Evolutionary conservation across 495 filamentous ascomycete genomes (phyloP).

Genomic region (Sordaria brevicollis): DNA sequence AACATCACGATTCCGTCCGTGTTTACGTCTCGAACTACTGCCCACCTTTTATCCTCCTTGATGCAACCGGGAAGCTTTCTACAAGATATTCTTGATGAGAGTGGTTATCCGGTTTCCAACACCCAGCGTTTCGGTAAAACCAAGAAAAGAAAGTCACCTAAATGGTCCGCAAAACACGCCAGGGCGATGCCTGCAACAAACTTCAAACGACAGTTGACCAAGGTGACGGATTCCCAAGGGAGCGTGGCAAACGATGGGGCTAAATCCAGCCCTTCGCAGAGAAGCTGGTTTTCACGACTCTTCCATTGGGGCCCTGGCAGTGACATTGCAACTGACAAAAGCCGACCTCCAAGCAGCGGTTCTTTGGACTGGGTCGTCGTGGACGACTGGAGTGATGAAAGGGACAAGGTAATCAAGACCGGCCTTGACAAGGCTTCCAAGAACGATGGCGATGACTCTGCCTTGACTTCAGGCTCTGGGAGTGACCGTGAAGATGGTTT

Average conservation of each 20-base stretch:
- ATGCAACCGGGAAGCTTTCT: constrained; percentile 58
- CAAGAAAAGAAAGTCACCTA: constrained; percentile 30
- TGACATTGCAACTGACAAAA: constrained; percentile 38
- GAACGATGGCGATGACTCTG: constrained; percentile 9
- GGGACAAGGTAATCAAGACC: constrained; percentile 23
- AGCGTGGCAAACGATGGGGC: not conserved
- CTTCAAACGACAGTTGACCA: constrained; percentile 2
- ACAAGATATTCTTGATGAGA: constrained; percentile 45
- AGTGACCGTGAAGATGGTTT: constrained; percentile 53
- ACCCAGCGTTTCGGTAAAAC: constrained; percentile 35
- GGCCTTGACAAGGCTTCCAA: constrained; percentile 23
- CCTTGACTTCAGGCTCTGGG: constrained; percentile 6
- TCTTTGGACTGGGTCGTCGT: constrained; percentile 66
- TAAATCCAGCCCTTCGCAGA: constrained; percentile 1
- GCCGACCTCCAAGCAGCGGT: constrained; percentile 73
- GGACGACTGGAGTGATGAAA: constrained; percentile 56
- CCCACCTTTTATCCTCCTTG: constrained; percentile 84
- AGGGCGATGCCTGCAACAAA: constrained; percentile 8
- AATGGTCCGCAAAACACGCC: constrained; percentile 9
- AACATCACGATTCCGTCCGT: constrained; percentile 89
- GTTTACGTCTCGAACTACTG: constrained; percentile 92
- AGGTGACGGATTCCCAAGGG: constrained; percentile 3
- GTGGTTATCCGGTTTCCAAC: constrained; percentile 36
- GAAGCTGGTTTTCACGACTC: constrained; percentile 48
- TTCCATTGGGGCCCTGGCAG: constrained; percentile 35